phyloP scores from a whole-genome alignment of 73 alveolate species.

The Paramecium primaurelia region DNA sequence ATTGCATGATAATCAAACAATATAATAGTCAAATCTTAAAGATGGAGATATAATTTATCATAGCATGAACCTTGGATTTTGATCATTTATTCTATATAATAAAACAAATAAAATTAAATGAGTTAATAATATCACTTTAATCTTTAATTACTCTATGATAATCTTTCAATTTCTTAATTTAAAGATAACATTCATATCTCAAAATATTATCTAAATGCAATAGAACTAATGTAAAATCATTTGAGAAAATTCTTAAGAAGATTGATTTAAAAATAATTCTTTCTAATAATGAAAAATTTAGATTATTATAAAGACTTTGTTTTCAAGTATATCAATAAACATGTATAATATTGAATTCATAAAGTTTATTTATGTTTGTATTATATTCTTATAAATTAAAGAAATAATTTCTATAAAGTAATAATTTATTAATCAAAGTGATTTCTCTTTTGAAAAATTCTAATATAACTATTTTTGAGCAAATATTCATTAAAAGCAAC shows the following conservation, averaged over 20 bases:
- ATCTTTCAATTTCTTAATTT: background rate
- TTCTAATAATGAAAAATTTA: background rate
- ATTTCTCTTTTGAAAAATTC: no score
- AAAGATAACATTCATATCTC: no score
- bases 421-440: background rate
- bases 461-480: background rate
- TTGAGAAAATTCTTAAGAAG: background rate
- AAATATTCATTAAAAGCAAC: no score
- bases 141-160: background rate
- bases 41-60: background rate
- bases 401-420: background rate
- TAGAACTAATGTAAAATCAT: no score
- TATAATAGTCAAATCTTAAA: background rate
- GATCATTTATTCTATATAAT: background rate
- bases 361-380: no score
- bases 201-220: background rate
- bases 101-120: background rate
- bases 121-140: background rate
- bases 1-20: background rate
- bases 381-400: no score
- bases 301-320: no score
- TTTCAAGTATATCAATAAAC: no score
- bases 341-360: no score
- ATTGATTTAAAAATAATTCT: background rate
- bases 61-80: background rate